These are phyloP conservation scores for Tricholoma matsutake DNA, from an alignment of 768 basidiomycete genomes.

Conservation along the genomic window DNA sequence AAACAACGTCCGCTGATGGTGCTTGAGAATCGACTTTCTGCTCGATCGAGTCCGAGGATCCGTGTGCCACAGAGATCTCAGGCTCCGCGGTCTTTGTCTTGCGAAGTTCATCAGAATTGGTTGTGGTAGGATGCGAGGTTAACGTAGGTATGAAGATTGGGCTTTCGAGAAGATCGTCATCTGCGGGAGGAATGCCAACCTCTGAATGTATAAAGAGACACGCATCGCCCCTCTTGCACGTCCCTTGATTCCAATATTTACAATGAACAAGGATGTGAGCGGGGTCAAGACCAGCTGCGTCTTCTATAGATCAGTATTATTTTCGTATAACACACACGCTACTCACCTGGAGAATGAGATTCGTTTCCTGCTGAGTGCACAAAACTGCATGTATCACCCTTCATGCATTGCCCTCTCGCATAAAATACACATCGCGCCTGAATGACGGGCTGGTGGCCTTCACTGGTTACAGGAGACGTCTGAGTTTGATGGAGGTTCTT, in stretches of 20 bases:
- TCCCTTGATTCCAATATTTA: conserved; percentile 9
- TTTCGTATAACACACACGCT: not conserved
- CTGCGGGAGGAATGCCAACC: not conserved
- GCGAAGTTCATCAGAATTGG: not conserved
- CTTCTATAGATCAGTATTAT: not conserved
- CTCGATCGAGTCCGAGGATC: not conserved
- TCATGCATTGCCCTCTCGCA: conserved; percentile 7
- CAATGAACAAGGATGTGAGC: not conserved
- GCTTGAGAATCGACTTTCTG: not conserved
- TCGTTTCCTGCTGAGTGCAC: not conserved
- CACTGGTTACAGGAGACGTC: not conserved
- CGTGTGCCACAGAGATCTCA: not conserved
- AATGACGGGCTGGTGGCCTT: not conserved
- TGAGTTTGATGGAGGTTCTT: conserved; percentile 8
- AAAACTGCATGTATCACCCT: conserved; percentile 7
- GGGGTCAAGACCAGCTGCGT: not conserved
- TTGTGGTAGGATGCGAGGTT: not conserved
- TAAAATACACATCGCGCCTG: conserved; percentile 17
- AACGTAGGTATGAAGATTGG: not conserved
- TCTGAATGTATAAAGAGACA: conserved; percentile 11
- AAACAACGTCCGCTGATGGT: not conserved
- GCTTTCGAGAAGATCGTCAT: not conserved
- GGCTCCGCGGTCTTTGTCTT: not conserved
- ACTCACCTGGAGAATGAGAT: not conserved
- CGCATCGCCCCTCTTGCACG: conserved; percentile 8